Evolutionary conservation across 2,329 filamentous ascomycete species (phyloP).

Genomic region (Fusarium marasasianum): DNA sequence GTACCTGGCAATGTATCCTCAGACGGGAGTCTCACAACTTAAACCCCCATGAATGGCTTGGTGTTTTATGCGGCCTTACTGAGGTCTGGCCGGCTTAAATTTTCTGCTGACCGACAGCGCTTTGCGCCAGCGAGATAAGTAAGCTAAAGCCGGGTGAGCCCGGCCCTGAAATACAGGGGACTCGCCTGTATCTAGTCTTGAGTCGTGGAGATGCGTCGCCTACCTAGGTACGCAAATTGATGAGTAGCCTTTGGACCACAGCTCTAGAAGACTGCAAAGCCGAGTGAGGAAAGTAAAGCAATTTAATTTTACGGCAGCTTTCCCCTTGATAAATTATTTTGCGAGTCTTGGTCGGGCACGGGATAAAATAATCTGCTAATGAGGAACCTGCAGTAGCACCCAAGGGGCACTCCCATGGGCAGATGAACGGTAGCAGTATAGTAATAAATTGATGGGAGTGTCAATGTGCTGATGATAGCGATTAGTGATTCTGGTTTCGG

Average conservation of each 20-base stretch:
- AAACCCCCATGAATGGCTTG: neutral
- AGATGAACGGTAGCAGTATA: fast-evolving
- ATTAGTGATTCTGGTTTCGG: fast-evolving
- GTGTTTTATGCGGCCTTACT: neutral
- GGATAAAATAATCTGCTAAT: no score
- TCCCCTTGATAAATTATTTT: no score
- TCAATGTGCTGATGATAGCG: fast-evolving
- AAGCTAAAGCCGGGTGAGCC: neutral
- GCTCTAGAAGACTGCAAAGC: fast-evolving
- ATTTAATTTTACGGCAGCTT: fast-evolving
- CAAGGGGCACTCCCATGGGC: neutral
- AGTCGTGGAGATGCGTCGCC: fast-evolving
- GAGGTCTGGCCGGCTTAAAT: fast-evolving
- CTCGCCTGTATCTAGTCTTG: neutral
- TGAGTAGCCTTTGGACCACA: fast-evolving
- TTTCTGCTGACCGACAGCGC: fast-evolving
- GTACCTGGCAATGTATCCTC: fast-evolving
- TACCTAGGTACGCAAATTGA: fast-evolving
- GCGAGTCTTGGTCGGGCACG: no score
- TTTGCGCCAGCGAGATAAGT: neutral
- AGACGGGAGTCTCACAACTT: no score
- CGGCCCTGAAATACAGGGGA: neutral
- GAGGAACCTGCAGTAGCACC: no score
- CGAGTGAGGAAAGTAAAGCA: fast-evolving
- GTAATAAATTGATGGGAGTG: fast-evolving